Conservation (phyloP, 805 yeast species). For the Ogataea angusta region DNA sequence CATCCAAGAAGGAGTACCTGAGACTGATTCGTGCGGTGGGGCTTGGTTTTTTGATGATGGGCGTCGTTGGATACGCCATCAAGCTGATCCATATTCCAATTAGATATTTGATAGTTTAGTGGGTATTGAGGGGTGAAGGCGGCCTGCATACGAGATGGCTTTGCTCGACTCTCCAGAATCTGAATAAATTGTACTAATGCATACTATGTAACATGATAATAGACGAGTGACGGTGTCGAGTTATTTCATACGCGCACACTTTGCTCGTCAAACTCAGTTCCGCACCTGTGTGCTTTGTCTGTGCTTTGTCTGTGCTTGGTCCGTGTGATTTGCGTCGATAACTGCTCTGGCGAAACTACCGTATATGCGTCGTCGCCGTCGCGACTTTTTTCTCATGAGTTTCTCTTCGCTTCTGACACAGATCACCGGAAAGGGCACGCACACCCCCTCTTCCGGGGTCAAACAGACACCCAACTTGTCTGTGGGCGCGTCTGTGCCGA, state of each 20-base stretch:
- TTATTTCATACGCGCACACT: no score
- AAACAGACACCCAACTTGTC: not conserved
- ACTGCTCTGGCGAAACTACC: not conserved
- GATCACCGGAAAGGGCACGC: slow-evolving; percentile 24
- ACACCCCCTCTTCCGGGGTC: not conserved
- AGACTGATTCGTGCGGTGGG: slow-evolving; percentile 94
- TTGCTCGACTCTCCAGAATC: no score
- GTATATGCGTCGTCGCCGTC: not conserved
- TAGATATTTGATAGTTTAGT: slow-evolving; percentile 85
- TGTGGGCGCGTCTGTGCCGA: not conserved
- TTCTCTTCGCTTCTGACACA: slow-evolving; percentile 29
- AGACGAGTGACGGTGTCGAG: no score
- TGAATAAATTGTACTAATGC: no score
- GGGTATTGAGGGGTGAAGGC: no score
- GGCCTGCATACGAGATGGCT: no score
- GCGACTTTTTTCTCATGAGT: slow-evolving; percentile 16
- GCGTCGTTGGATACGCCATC: slow-evolving; percentile 93
- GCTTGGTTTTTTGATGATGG: slow-evolving; percentile 95
- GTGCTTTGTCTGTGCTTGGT: no score
- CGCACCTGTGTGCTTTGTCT: no score
- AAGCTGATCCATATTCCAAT: slow-evolving; percentile 94
- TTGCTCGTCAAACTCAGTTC: no score
- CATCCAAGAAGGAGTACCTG: slow-evolving; percentile 82
- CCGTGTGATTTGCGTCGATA: not conserved
- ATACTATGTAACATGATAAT: no score